Percentiles rank a stretch among this genome's conserved stretches.
These are phyloP conservation scores for Elsinoe arachidis DNA, from an alignment of 2,329 filamentous ascomycete species.

Conservation along the genomic window DNA sequence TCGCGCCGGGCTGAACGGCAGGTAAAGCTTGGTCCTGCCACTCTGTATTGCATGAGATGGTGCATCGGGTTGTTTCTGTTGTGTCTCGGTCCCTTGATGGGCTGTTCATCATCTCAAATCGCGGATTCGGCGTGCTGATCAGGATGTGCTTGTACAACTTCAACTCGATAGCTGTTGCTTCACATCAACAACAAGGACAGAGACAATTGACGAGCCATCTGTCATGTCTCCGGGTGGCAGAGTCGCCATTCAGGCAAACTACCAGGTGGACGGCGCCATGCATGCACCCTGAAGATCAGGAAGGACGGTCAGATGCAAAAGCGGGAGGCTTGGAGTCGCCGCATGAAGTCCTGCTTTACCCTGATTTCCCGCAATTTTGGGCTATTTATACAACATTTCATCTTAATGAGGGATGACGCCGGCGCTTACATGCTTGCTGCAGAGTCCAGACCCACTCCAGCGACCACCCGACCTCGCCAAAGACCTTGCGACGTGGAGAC, in stretches of 20 bases:
- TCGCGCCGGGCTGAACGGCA: constrained; percentile 7
- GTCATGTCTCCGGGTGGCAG: background rate
- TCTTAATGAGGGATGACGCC: background rate
- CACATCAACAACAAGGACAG: background rate
- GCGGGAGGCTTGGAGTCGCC: constrained; percentile 1
- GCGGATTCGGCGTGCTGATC: background rate
- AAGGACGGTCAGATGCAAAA: background rate
- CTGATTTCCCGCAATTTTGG: constrained; percentile 1
- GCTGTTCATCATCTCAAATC: background rate
- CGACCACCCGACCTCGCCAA: background rate
- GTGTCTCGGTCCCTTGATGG: background rate
- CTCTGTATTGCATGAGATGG: background rate
- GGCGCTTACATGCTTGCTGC: constrained; percentile 3
- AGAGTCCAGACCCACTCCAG: background rate
- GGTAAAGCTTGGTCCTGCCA: constrained; percentile 9
- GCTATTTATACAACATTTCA: constrained; percentile 1
- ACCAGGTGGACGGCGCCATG: constrained; percentile 6
- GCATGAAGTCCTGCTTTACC: constrained; percentile 3
- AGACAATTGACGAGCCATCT: background rate
- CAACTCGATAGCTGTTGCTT: background rate
- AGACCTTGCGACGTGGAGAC: background rate
- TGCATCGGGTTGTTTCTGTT: constrained; percentile 10
- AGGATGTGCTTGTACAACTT: background rate
- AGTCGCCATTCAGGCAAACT: constrained; percentile 6
- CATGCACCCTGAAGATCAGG: constrained; percentile 10